These are phyloP conservation scores for Elsinoe perseae DNA, from an alignment of 2,329 filamentous ascomycete genomes.

Conservation along the genomic window DNA sequence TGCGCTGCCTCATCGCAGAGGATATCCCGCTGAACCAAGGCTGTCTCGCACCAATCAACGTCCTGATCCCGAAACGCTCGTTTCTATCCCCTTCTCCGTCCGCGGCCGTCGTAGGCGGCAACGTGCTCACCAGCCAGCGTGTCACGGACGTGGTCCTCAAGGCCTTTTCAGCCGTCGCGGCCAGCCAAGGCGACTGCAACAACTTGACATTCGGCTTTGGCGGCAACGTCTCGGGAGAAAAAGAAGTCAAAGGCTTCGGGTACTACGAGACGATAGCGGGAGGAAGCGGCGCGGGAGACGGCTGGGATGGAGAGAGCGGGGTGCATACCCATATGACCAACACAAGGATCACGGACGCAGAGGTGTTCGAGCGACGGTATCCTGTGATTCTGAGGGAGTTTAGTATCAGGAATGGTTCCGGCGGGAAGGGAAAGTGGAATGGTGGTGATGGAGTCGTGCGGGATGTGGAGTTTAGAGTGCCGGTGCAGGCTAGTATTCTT, in stretches of 20 bases:
- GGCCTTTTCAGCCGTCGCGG: constrained; percentile 71
- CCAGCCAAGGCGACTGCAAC: constrained; percentile 73
- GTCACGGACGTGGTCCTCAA: constrained; percentile 77
- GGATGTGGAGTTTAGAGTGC: constrained; percentile 74
- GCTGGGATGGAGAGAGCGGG: constrained; percentile 65
- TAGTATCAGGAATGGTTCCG: constrained; percentile 53
- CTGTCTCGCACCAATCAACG: constrained; percentile 65
- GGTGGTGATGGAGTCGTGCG: constrained; percentile 72
- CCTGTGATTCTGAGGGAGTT: constrained; percentile 68
- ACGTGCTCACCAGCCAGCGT: constrained; percentile 69
- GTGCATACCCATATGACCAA: constrained; percentile 87
- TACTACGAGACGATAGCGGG: constrained; percentile 84
- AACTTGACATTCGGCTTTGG: constrained; percentile 80
- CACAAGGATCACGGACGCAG: constrained; percentile 72
- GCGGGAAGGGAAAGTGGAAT: constrained; percentile 56
- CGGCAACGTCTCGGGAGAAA: constrained; percentile 52
- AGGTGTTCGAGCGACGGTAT: constrained; percentile 70
- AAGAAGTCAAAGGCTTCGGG: constrained; percentile 66
- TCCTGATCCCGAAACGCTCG: constrained; percentile 60
- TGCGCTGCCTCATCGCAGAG: constrained; percentile 68
- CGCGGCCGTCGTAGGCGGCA: constrained; percentile 75
- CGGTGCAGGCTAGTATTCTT: constrained; percentile 70
- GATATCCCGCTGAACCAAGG: constrained; percentile 85
- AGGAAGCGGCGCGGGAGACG: constrained; percentile 63
- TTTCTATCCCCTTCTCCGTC: constrained; percentile 68